Percentiles rank a stretch among this genome's conserved stretches.
These are phyloP conservation scores for Globisporangium radiosum DNA, from an alignment of 352 stramenopile genomes.

Conservation along the genomic window DNA sequence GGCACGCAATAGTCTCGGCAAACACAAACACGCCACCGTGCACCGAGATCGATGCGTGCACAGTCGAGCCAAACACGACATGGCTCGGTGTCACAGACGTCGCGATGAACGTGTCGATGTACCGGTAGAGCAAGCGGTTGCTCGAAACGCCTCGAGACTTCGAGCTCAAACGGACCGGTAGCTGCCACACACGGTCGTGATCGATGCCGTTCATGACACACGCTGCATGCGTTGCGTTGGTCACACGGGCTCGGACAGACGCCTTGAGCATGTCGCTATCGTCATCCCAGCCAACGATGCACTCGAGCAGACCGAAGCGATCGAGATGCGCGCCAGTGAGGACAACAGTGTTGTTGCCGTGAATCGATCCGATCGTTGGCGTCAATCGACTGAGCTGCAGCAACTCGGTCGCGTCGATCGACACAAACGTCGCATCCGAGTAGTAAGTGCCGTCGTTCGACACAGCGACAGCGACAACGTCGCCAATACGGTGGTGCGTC, in stretches of 20 bases:
- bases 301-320: conserved; percentile 16
- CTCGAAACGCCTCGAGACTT: conserved; percentile 15
- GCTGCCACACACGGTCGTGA: conserved; percentile 12
- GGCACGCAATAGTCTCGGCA: conserved; percentile 13
- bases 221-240: conserved; percentile 22
- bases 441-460: conserved; percentile 29
- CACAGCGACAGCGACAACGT: conserved; percentile 20
- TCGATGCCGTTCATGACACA: conserved; percentile 25
- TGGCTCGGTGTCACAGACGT: conserved; percentile 17
- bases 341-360: conserved; percentile 13
- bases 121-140: conserved; percentile 36
- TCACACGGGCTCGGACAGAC: conserved; percentile 4
- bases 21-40: conserved; percentile 22
- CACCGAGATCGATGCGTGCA: conserved; percentile 11
- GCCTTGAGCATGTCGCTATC: conserved; percentile 19
- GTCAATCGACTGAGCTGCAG: conserved; percentile 16
- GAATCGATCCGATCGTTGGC: conserved; percentile 19
- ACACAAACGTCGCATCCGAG: conserved; percentile 13
- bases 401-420: neutral
- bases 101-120: conserved; percentile 17
- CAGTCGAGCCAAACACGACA: conserved; percentile 8
- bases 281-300: conserved; percentile 30
- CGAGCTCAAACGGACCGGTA: conserved; percentile 25
- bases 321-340: conserved; percentile 17
- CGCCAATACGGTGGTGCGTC: neutral